Percentiles rank a stretch among this genome's conserved stretches.
Evolutionary conservation across 179 eudicot genomes (phyloP).

Genomic region (Silene vulgaris): DNA sequence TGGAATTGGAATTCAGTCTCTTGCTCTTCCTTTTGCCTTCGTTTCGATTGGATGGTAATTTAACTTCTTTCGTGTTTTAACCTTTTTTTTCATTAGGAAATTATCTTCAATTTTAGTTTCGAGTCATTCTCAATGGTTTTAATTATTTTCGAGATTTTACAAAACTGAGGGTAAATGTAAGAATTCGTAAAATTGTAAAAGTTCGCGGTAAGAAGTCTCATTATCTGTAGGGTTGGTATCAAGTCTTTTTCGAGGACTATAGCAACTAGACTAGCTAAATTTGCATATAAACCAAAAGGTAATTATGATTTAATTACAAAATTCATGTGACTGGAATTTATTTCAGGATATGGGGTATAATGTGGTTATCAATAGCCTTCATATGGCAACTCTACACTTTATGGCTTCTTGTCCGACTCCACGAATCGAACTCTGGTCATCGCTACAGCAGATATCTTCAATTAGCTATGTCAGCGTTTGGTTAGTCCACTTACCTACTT

Average conservation of each 20-base stretch:
- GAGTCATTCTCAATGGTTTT: not conserved
- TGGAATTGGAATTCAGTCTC: slow-evolving; percentile 33
- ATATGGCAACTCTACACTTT: slow-evolving; percentile 54
- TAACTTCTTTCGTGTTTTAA: not conserved
- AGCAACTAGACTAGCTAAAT: too few species aligned
- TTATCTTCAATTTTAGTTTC: too few species aligned
- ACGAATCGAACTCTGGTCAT: slow-evolving; percentile 42
- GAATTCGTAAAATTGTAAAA: too few species aligned
- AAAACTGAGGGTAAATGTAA: too few species aligned
- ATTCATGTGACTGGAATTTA: not conserved
- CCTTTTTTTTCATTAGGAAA: not conserved
- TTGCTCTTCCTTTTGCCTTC: slow-evolving; percentile 36
- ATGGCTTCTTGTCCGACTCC: slow-evolving; percentile 56
- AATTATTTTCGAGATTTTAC: too few species aligned
- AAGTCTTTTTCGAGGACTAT: too few species aligned
- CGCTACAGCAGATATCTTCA: slow-evolving; percentile 54
- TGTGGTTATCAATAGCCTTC: slow-evolving; percentile 34
- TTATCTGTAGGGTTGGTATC: too few species aligned
- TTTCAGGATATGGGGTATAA: slow-evolving; percentile 36
- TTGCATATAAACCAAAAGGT: not conserved
- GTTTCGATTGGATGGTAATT: slow-evolving; percentile 32
- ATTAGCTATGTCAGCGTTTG: slow-evolving; percentile 39
- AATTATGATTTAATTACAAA: not conserved
- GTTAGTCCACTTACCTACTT: slow-evolving; percentile 19
- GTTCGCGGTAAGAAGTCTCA: too few species aligned